Evolutionary conservation across 2,329 filamentous ascomycete genomes (phyloP).

Genomic region (Teratosphaeria destructans): DNA sequence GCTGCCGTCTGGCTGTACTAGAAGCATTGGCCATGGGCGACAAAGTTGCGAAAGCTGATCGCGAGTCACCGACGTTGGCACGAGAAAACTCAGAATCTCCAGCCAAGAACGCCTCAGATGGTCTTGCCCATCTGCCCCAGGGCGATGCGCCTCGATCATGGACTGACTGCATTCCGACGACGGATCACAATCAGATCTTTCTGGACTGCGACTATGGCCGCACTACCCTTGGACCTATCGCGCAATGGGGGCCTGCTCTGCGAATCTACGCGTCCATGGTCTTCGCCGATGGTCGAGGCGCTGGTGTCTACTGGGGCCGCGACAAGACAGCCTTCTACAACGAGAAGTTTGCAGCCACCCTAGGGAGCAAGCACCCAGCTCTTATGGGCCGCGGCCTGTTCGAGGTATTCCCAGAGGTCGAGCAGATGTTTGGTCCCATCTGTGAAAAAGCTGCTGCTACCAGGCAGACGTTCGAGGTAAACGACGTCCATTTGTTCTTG

Average conservation of each 20-base stretch:
- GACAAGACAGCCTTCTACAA: constrained; percentile 29
- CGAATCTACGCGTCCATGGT: constrained; percentile 12
- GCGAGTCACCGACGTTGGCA: no score
- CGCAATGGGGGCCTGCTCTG: constrained; percentile 9
- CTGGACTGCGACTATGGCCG: neutral
- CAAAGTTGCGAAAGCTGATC: no score
- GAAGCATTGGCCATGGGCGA: no score
- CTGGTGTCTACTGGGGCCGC: constrained; percentile 19
- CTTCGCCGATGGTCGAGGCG: constrained; percentile 11
- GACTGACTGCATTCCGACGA: constrained; percentile 4
- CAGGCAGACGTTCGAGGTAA: constrained; percentile 9
- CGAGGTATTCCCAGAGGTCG: constrained; percentile 8
- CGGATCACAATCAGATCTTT: constrained; percentile 3
- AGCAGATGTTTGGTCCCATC: neutral
- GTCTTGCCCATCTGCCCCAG: no score
- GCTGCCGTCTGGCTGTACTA: no score
- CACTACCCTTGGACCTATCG: constrained; percentile 7
- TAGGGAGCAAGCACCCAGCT: constrained; percentile 19
- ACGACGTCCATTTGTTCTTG: constrained; percentile 8
- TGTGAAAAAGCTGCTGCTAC: constrained; percentile 8
- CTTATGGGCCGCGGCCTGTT: constrained; percentile 9
- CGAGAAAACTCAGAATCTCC: no score
- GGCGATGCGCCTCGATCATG: neutral
- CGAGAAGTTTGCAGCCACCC: constrained; percentile 23
- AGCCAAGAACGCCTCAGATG: no score